Evolutionary conservation across 495 filamentous ascomycete genomes (phyloP).

Genomic region (Lichenothelia convexa): DNA sequence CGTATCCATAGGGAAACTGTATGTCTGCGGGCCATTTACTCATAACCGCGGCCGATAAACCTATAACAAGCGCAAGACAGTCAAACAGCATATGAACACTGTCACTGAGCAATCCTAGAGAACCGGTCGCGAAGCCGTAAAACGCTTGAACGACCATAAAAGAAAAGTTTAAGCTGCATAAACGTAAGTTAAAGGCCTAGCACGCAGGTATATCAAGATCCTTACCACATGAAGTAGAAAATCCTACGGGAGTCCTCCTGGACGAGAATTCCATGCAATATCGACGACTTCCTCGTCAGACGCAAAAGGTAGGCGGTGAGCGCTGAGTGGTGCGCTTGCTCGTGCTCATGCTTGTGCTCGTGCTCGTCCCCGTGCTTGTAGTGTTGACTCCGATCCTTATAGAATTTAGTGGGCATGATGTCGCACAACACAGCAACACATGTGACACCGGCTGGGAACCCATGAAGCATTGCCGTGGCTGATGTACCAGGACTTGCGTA

Average conservation of each 20-base stretch:
- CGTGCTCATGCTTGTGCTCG: slow-evolving; percentile 20
- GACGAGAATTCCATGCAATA: slow-evolving; percentile 67
- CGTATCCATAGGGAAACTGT: slow-evolving; percentile 84
- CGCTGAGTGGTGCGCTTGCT: slow-evolving; percentile 29
- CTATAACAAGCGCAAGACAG: slow-evolving; percentile 79
- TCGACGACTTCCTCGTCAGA: too few species aligned
- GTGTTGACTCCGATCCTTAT: too few species aligned
- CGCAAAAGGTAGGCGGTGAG: slow-evolving; percentile 49
- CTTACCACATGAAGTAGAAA: slow-evolving; percentile 88
- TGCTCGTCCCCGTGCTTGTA: too few species aligned
- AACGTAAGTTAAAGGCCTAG: slow-evolving; percentile 2
- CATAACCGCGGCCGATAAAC: slow-evolving; percentile 87
- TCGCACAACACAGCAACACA: too few species aligned
- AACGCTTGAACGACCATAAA: slow-evolving; percentile 94
- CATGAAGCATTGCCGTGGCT: too few species aligned
- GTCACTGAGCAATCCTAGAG: slow-evolving; percentile 83
- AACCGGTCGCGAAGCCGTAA: slow-evolving; percentile 84
- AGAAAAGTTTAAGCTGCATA: slow-evolving; percentile 61
- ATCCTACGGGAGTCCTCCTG: slow-evolving; percentile 92
- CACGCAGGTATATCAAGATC: slow-evolving; percentile 1
- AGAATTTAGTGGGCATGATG: too few species aligned
- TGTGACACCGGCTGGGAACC: too few species aligned
- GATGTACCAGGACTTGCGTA: too few species aligned
- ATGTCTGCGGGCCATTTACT: slow-evolving; percentile 88
- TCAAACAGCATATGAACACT: slow-evolving; percentile 99